Conservation (phyloP, 148 eudicot genomes). For the Chenopodium suecicum region DNA sequence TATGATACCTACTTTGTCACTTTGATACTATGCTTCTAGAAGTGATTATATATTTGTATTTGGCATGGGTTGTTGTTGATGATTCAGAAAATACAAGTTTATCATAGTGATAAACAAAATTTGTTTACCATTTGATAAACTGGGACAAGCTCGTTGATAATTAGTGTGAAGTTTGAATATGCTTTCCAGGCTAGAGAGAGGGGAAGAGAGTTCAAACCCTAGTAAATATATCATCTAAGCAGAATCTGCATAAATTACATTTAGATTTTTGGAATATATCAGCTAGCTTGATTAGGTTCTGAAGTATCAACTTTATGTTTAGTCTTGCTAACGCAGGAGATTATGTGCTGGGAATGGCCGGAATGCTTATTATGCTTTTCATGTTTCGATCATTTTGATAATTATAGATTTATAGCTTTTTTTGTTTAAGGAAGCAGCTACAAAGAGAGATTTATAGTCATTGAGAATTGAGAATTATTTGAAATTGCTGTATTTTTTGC, state of each 20-base stretch:
- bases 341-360: background rate
- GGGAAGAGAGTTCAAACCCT: too few species aligned
- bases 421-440: too few species aligned
- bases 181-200: background rate
- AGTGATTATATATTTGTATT: conserved; percentile 11
- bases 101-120: too few species aligned
- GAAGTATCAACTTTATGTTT: background rate
- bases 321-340: background rate
- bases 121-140: too few species aligned
- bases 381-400: background rate
- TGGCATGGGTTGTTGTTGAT: background rate
- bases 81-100: background rate
- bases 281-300: background rate
- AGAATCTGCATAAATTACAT: too few species aligned
- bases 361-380: too few species aligned
- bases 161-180: background rate
- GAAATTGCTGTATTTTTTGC: background rate
- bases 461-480: background rate
- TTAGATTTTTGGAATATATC: too few species aligned
- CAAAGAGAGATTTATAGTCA: background rate
- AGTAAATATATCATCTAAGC: too few species aligned
- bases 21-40: background rate
- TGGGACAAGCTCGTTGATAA: too few species aligned
- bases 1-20: background rate
- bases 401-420: too few species aligned